Conservation (phyloP, 768 basidiomycete species). For the Solioccasus polychromus region DNA sequence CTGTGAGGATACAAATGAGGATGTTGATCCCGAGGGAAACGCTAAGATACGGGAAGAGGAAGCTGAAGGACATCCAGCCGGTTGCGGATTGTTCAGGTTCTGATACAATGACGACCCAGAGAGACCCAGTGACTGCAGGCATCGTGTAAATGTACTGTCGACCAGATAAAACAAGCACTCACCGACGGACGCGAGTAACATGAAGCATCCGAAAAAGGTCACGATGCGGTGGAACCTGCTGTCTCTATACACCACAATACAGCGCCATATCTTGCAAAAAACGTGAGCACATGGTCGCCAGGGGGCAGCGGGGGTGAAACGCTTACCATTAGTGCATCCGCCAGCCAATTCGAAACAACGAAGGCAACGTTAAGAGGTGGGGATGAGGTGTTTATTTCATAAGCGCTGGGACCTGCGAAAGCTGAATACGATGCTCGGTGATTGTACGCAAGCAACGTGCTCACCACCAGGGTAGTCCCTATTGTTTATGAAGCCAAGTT, state of each 20-base stretch:
- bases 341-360: constrained; percentile 31
- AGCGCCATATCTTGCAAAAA: constrained; percentile 28
- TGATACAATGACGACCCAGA: constrained; percentile 30
- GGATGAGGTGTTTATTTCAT: constrained; percentile 24
- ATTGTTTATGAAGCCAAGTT: constrained; percentile 29
- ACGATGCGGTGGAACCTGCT: constrained; percentile 20
- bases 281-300: neutral
- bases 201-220: constrained; percentile 12
- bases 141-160: neutral
- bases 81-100: constrained; percentile 14
- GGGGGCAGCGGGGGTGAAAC: neutral
- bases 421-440: neutral
- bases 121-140: constrained; percentile 24
- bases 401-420: constrained; percentile 22
- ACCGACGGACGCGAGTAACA: constrained; percentile 27
- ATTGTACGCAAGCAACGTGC: neutral
- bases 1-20: constrained; percentile 29
- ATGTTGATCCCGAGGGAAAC: constrained; percentile 35
- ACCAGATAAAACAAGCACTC: neutral
- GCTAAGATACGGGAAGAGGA: constrained; percentile 32
- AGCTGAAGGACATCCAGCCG: constrained; percentile 32
- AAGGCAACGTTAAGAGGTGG: constrained; percentile 28
- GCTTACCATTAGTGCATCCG: constrained; percentile 30
- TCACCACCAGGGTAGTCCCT: constrained; percentile 32
- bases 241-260: constrained; percentile 31